Evolutionary conservation across 2,329 filamentous ascomycete genomes (phyloP), one percentile per base, ranked within the genome.

Genomic region (Fusarium nodosum): DNA sequence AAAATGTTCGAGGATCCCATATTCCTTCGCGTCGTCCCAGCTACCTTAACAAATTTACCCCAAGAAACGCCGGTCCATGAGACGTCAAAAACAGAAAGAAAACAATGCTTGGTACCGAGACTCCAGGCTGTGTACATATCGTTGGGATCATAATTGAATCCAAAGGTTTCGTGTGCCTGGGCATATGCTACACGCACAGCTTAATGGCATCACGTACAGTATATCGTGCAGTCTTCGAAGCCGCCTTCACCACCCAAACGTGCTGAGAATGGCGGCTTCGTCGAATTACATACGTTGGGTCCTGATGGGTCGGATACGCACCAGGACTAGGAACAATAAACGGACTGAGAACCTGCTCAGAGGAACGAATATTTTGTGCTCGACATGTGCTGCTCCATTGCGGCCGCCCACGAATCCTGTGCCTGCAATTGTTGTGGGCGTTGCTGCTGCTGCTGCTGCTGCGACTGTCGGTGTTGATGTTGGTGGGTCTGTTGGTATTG

Each of bases 361-460:
- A 80, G 75, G 58, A 77, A 79, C 38, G 76, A 74, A 74, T 77
- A 80, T 58, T 74, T 77, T 28, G 60, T 60, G 38, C 72, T 65
- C 38, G 63, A 66, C 70, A 77, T 72, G 26, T 70, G 66, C 51
- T 74, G 66, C 31, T 60, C 72, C 64, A 80, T 75, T n/a, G 77
- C 79, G 11, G 78, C 73, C 7, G 78, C 78, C 79, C 79, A 81
- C 10, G 79, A 75, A 39, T 80, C 78, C 42, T 79, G 76, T 7
- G 78, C 61, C 51, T 65, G 60, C 34, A 66, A 63, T 34, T 71
- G 65, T 16, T 69, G 68, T 26, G 62, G 56, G 34, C 66, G 69
- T 26, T 71, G 68, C 11, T 69, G 66, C 7, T 58, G 61, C 16
- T 59, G 56, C n/a, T 42, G 39, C 24, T 44, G 41, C 9, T 61